Evolutionary conservation across 1,284 basidiomycete species (phyloP), one percentile per base, ranked within the genome.

Genomic region (Lentinus polychrous): DNA sequence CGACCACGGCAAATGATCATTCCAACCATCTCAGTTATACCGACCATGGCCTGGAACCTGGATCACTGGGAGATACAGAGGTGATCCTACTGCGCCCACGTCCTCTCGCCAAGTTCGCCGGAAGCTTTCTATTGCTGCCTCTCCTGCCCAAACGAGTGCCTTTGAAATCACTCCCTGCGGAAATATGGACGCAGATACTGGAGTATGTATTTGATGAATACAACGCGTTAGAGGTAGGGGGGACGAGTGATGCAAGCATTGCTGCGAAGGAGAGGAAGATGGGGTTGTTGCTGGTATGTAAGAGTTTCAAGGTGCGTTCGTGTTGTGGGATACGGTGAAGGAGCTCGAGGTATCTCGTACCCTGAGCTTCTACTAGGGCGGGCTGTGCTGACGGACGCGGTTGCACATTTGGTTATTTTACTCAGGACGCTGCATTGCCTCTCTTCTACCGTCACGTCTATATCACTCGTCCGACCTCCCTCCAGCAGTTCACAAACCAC

Each of bases 151-250:
- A 70, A 5, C 70, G 63, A 41, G 71, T 71, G 18, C 71, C 71
- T 14, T 54, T 73, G 40, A 76, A 74, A 53, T 65, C 75, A 18
- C 69, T 90, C n/a, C 86, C 86, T 1, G 66, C 69, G 3, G 87
- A 90, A 64, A 61, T 88, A 52, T 90, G 87, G 87, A 66, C 72
- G 8, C 72, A 72, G 38, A 76, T 90, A 35, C 70, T 90, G 43
- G 62, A 64, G 15, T 72, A 76, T 55, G 75, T 73, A 2, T 66
- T 81, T 40, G 56, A 63, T n/a, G 52, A 59, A 22, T 66, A 64
- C 39, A 48, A 52, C 2, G 43, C 20, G 2, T 5, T 5, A 10
- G 27, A 5, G 4, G 27, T 27, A 10, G 27, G 10, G 5, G 27
- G 27, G 27, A 27, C 27, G 27, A 27, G 10, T 27, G 51, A 54